Percentiles rank a stretch among this genome's conserved stretches.
phyloP scores from a whole-genome alignment of 257 asterid species.

The Solanum appendiculatum region DNA sequence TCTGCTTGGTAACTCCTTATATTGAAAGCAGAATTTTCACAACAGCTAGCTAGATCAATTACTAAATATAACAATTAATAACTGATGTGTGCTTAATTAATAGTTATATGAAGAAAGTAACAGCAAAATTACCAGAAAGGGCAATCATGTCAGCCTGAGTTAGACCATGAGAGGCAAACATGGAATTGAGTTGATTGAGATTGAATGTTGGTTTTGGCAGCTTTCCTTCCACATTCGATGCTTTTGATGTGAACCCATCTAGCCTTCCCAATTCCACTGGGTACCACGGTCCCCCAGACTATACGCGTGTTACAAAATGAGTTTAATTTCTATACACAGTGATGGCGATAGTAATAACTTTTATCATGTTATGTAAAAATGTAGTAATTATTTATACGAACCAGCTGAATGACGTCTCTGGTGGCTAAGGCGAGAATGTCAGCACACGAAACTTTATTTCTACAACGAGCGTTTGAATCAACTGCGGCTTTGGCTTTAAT shows the following conservation, averaged over 20 bases:
- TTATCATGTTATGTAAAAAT: background rate
- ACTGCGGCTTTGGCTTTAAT: conserved; percentile 81
- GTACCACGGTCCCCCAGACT: conserved; percentile 82
- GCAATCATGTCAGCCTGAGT: conserved; percentile 75
- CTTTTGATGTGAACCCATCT: conserved; percentile 63
- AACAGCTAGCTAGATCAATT: background rate
- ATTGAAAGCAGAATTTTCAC: background rate
- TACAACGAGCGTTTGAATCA: conserved; percentile 46
- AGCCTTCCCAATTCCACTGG: conserved; percentile 73
- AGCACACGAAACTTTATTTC: conserved; percentile 75
- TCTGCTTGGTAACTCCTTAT: background rate
- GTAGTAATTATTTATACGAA: conserved; percentile 2
- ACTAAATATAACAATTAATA: background rate
- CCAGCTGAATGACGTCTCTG: conserved; percentile 68
- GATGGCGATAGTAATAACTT: background rate
- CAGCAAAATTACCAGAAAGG: conserved; percentile 51
- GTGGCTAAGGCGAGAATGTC: conserved; percentile 87
- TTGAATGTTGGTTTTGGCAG: conserved; percentile 61
- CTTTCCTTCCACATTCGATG: conserved; percentile 59
- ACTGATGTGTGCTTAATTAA: background rate
- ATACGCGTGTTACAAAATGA: background rate
- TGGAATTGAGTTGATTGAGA: conserved; percentile 47
- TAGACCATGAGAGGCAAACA: conserved; percentile 55
- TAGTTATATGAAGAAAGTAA: background rate
- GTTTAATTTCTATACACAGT: background rate